Base-by-base conservation (phyloP, 345 rosid species). In the Eucalyptus albens region DNA sequence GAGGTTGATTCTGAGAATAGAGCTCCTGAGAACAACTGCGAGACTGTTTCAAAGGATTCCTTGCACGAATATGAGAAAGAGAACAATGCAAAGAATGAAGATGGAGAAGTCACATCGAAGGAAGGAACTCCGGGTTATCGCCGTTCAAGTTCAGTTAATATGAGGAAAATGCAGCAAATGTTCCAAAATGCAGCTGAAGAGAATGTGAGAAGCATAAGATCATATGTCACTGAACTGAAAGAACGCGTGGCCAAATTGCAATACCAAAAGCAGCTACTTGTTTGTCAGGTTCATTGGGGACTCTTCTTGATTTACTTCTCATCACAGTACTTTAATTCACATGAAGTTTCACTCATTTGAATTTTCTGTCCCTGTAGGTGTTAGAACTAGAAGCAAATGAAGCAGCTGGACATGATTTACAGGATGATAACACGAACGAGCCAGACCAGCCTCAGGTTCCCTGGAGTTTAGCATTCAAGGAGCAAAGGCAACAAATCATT, bases 161-260 rank as follows among this genome's bases (percentile, higher is more conserved):
- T 98, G 99, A 98, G 95, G 93, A 98, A 96, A 92, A 98, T 98
- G 99, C 98, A 96, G 95, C 96, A 96, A 89, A 96, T 98, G 99
- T 98, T 97, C 91, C 98, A 97, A 91, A 98, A 94, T 93, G 99
- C 99, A 56, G 99, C 99, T n/a, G 99, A 97, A 93, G 99, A 97
- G 94, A 97, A 97, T 88, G 99, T 97, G 87, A 94, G 99, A 93
- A 97, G 96, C 94, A 97, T 97, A 90, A 91, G 97, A 93, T 93
- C 98, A 49, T 97, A 97, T 87, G 99, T 97, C 53, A 97, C 99
- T 1, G 98, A 97, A 92, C 93, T 97, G 91, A 97, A 97, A 92
- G 99, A 97, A 92, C 99, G 98, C 29, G 98, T 97, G 77, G 99
- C 99, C 22, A 97, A 97, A 90, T 91, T 98, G 91, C 99, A 98